Conservation (phyloP, 192 early-diverging fungal genomes). For the Rhizophagus clarus region DNA sequence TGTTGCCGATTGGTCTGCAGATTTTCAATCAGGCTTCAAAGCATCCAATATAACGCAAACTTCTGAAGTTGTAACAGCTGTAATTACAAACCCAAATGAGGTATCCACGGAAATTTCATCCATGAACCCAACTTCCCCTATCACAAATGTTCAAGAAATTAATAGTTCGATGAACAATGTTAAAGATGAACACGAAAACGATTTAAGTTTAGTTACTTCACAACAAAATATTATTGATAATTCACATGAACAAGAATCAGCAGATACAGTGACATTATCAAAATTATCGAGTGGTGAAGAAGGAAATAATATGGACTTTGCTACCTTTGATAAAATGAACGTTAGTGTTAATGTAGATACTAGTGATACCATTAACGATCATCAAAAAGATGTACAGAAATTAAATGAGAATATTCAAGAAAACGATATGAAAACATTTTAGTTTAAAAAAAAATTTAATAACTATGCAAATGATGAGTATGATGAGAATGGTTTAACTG, state of each 20-base stretch:
- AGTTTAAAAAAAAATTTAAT: background rate
- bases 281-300: background rate
- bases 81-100: background rate
- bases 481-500: background rate
- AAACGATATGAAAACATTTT: background rate
- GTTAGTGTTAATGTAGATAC: conserved; percentile 28
- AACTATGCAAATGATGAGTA: background rate
- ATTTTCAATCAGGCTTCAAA: conserved; percentile 14
- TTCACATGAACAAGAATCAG: background rate
- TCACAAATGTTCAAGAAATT: background rate
- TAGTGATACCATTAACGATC: conserved; percentile 17
- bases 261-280: background rate
- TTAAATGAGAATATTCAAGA: background rate
- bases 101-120: background rate
- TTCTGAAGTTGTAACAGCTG: background rate
- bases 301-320: conserved; percentile 3
- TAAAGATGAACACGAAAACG: conserved; percentile 28
- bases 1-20: conserved; percentile 26
- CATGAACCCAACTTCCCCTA: background rate
- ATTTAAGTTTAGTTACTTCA: background rate
- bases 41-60: background rate
- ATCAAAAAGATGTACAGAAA: conserved; percentile 3
- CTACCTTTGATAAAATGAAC: conserved; percentile 22
- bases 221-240: conserved; percentile 9
- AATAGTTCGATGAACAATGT: background rate